Percentiles rank a stretch among this genome's conserved stretches.
phyloP scores from a whole-genome alignment of 805 yeast genomes.

The Sugiyamaella floridensis region DNA sequence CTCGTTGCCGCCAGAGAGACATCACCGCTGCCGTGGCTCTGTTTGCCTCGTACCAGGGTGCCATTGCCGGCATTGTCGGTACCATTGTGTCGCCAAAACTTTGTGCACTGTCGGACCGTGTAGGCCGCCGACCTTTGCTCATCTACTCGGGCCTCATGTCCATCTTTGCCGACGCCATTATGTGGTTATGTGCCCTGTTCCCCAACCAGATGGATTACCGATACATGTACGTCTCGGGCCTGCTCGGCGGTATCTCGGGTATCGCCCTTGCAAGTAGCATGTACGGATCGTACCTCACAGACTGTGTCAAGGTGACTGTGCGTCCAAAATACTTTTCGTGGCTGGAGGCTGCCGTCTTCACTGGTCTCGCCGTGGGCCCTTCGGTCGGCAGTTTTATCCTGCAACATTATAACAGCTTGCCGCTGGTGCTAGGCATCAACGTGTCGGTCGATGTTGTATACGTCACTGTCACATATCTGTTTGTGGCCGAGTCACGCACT shows the following conservation, averaged over 20 bases:
- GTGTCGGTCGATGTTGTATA: slow-evolving; percentile 3
- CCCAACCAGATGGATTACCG: slow-evolving; percentile 19
- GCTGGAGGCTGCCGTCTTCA: slow-evolving; percentile 23
- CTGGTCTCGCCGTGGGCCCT: slow-evolving; percentile 27
- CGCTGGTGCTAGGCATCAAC: slow-evolving; percentile 9
- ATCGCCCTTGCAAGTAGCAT: slow-evolving; percentile 51
- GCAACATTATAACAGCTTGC: slow-evolving; percentile 4
- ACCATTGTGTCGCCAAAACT: slow-evolving; percentile 33
- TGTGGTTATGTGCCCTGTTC: slow-evolving; percentile 12
- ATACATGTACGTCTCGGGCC: slow-evolving; percentile 38
- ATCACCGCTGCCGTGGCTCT: slow-evolving; percentile 10
- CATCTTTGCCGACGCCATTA: slow-evolving; percentile 12
- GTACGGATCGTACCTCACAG: slow-evolving; percentile 65
- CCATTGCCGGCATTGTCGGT: slow-evolving; percentile 8
- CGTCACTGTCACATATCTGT: slow-evolving; percentile 1
- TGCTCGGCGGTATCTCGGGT: slow-evolving; percentile 51
- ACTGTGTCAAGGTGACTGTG: slow-evolving; percentile 56
- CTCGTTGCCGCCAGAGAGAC: slow-evolving; percentile 12
- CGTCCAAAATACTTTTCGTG: slow-evolving; percentile 35
- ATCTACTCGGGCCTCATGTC: not conserved
- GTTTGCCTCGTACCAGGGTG: slow-evolving; percentile 8
- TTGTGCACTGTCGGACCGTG: slow-evolving; percentile 55
- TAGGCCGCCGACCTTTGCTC: slow-evolving; percentile 48
- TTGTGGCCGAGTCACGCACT: slow-evolving; percentile 18
- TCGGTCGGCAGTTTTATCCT: slow-evolving; percentile 22